phyloP scores from a whole-genome alignment of 306 rosid genomes.

The Cicer judaicum region DNA sequence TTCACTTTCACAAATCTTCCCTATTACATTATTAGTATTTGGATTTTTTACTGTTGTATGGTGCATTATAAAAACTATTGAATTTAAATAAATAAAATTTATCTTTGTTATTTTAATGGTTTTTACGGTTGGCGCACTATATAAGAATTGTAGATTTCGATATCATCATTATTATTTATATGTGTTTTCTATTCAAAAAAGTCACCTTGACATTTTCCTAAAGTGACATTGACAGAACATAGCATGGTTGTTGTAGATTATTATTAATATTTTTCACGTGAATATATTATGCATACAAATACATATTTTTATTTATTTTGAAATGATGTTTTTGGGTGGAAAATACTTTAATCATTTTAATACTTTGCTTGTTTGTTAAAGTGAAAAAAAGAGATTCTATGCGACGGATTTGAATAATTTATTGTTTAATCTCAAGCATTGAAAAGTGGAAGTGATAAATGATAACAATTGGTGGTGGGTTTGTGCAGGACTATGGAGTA shows the following conservation, averaged over 20 bases:
- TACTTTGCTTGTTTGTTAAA: constrained; percentile 1
- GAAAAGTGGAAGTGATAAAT: not conserved
- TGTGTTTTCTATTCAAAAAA: not conserved
- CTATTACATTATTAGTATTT: no score
- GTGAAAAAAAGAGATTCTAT: not conserved
- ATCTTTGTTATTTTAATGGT: no score
- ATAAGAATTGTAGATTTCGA: no score
- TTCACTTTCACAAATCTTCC: no score
- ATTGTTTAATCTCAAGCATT: not conserved
- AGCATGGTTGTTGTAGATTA: constrained; percentile 8
- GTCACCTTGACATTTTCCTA: no score
- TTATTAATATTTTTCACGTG: constrained; percentile 35
- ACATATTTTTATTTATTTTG: constrained; percentile 6
- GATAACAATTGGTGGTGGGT: constrained; percentile 34
- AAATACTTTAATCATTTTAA: constrained; percentile 19
- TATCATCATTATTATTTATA: not conserved
- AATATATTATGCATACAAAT: constrained; percentile 26
- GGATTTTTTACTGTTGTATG: no score
- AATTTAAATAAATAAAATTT: no score
- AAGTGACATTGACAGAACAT: constrained; percentile 36
- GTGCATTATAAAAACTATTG: no score
- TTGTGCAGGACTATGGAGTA: constrained; percentile 75
- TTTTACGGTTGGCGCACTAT: no score
- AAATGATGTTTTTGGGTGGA: not conserved
- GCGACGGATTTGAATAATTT: constrained; percentile 6